phyloP scores from a whole-genome alignment of 2,329 filamentous ascomycete genomes.

The Passalora sequoiae region DNA sequence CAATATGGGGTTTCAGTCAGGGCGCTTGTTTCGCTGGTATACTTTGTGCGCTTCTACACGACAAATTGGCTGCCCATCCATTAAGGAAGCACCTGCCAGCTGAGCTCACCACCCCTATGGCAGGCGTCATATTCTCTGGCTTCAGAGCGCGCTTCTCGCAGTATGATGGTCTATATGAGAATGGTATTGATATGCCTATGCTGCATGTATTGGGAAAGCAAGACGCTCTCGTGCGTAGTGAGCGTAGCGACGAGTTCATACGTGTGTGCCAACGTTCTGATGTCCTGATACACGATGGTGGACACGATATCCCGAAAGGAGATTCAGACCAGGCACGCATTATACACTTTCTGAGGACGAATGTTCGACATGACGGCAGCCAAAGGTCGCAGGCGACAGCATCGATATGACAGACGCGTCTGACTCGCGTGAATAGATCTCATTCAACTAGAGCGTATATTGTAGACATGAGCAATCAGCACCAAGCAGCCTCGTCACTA shows the following conservation, averaged over 20 bases:
- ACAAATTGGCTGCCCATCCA: conserved; percentile 6
- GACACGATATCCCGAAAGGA: conserved; percentile 22
- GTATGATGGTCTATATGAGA: conserved; percentile 21
- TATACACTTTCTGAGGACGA: conserved; percentile 14
- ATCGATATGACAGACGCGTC: conserved; percentile 6
- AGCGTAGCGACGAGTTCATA: conserved; percentile 20
- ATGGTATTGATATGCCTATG: conserved; percentile 18
- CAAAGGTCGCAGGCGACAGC: conserved; percentile 1
- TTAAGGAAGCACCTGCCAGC: conserved; percentile 11
- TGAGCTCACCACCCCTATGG: conserved; percentile 7
- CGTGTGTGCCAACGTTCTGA: conserved; percentile 13
- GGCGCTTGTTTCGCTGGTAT: conserved; percentile 22
- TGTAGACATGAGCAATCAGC: background rate
- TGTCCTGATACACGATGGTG: conserved; percentile 15
- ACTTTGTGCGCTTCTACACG: conserved; percentile 17
- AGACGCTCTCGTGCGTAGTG: conserved; percentile 18
- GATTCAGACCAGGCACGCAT: conserved; percentile 15
- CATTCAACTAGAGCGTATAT: background rate
- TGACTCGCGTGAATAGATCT: background rate
- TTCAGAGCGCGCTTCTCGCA: conserved; percentile 19
- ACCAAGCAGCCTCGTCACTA: background rate
- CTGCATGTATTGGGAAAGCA: conserved; percentile 21
- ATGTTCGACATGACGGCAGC: conserved; percentile 2
- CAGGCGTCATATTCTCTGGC: conserved; percentile 20
- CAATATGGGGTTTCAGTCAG: conserved; percentile 20